Base-by-base conservation (phyloP, 306 rosid genomes). In the Vigna angularis region DNA sequence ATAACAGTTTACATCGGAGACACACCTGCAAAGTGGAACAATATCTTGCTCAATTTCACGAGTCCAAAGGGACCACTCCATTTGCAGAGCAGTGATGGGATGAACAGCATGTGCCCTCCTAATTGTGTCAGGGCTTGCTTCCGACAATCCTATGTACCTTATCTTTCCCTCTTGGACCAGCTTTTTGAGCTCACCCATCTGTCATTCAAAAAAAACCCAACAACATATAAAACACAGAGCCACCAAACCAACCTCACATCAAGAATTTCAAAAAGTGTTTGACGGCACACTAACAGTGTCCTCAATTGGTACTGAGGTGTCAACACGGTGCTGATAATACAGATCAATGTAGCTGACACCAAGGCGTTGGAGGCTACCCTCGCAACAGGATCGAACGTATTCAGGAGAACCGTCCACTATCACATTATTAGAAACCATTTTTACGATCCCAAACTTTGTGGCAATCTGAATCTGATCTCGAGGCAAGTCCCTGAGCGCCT, bases 11-110 rank as follows among this genome's bases (percentile, higher is more conserved):
- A 52, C 47, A 78, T 49, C 15, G 48, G 5, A 12, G 6, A 58
- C n/a, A 61, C 2, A 93, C 93, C 94, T 87, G 89, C 94, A 91
- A 70, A 90, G 67, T 0, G 88, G 96, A 58, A 93, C 61, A 4
- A 89, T 89, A 52, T 89, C 93, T n/a, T 86, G 81, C 61, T 93
- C 93, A 32, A 89, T 86, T 4, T 93, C 96, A 2, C 91, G 94
- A 48, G 93, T 91, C 93, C 94, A 89, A 15, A 93, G 84, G 4
- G 94, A 89, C 91, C 89, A 93, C 76, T 93, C 94, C 85, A 91
- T 77, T 81, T 93, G 91, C 52, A 93, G 32, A 24, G 96, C 96
- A 40, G 93, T 84, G 64, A 91, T 85, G 42, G 94, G 94, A 88
- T 93, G 96, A 88, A 93, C 90, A 3, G 90, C 82, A 78, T 91